Evolutionary conservation across 306 rosid species (phyloP), one percentile per base, ranked within the genome.

Genomic region (Begonia peltatifolia): DNA sequence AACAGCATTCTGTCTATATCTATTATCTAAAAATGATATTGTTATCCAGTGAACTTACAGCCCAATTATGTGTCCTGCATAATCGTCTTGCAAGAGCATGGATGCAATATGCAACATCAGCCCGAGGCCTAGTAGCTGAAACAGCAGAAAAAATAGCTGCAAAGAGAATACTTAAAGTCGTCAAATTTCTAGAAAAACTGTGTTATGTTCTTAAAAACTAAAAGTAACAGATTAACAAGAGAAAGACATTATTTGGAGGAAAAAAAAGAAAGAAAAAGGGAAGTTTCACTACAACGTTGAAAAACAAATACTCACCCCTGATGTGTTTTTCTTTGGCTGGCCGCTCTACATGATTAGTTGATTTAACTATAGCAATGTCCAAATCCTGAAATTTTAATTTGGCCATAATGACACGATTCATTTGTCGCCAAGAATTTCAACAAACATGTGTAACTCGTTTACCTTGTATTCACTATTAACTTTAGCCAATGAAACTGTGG

Each of bases 381-480:
- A 90, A 74, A 47, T 86, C 99, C 99, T 92, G 82, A 68, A 25
- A 60, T 51, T 60, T 25, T 22, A 54, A 54, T 44, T 41, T 66
- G 4, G 6, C 48, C 17, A 70, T 53, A 9, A 47, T 36, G 56
- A 8, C 59, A 52, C 61, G 30, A 51, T 58, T 2, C 51, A 22
- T n/a, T 54, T 36, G 54, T 18, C 51, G 41, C 35, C 35, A 47
- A 61, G 65, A 53, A 55, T 15, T 17, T 14, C 14, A 53, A 14
- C 25, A 35, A 46, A 23, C 60, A 57, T 11, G 22, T 13, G 53
- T 41, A 9, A 44, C 52, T 53, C 10, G 41, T 7, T 25, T 71
- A 92, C 99, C 99, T 86, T 92, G 72, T 87, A 92, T 77, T 76
- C 99, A 65, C 96, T 92, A 68, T 92, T 83, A 80, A 92, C 96